phyloP scores from a whole-genome alignment of 805 yeast species.

The Komagataella kurtzmanii region DNA sequence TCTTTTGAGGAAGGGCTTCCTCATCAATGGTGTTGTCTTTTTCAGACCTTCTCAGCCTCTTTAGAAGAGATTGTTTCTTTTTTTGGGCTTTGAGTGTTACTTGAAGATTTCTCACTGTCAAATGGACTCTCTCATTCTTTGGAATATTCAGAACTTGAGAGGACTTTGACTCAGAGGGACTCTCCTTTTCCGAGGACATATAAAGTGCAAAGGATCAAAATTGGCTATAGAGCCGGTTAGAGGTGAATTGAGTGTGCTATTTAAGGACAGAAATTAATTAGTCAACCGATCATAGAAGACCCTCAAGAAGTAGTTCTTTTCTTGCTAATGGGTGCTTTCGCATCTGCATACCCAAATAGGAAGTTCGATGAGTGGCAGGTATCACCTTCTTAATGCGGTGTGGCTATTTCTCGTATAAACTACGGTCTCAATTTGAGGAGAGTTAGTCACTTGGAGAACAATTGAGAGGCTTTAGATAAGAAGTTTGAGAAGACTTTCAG shows the following conservation, averaged over 20 bases:
- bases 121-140: conserved; percentile 1
- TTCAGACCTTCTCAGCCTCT: neutral
- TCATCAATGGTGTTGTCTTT: conserved; percentile 1
- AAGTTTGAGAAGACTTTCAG: no score
- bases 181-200: neutral
- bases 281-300: neutral
- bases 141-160: conserved; percentile 1
- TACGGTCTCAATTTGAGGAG: no score
- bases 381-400: neutral
- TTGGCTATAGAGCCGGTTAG: neutral
- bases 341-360: neutral
- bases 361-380: neutral
- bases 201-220: neutral
- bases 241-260: neutral
- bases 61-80: neutral
- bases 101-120: conserved; percentile 2
- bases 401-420: neutral
- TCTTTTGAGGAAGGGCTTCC: conserved; percentile 9
- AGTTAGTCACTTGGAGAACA: no score
- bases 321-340: neutral
- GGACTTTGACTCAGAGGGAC: neutral
- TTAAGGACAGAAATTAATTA: neutral
- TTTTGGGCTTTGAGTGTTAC: neutral
- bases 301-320: no score
- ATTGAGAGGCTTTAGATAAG: no score